Evolutionary conservation across 2,329 filamentous ascomycete species (phyloP).

Genomic region (Colletotrichum acutatum): DNA sequence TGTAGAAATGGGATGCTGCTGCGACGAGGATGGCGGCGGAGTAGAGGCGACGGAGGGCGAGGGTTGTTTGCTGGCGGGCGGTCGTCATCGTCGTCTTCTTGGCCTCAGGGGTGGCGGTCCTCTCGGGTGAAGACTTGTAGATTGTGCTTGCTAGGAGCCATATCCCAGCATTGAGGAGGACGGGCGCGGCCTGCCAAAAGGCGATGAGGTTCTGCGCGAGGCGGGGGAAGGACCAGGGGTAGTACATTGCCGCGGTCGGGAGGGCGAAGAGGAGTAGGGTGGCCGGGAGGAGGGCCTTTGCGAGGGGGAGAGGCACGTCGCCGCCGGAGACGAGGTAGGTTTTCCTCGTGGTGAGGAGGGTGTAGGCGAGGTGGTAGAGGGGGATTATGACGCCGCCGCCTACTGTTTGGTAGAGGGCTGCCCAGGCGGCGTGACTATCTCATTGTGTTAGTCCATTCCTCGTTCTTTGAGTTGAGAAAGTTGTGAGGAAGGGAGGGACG

Average conservation of each 20-base stretch:
- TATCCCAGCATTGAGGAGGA: neutral
- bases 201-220: neutral
- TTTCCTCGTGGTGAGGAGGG: neutral
- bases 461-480: too few relatives aligned
- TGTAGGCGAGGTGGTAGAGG: neutral
- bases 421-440: neutral
- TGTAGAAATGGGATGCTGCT: neutral
- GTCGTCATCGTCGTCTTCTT: too few relatives aligned
- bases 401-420: neutral
- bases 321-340: neutral
- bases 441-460: neutral
- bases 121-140: neutral
- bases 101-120: too few relatives aligned
- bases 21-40: neutral
- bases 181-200: neutral
- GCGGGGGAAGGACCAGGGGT: neutral
- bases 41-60: neutral
- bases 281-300: neutral
- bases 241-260: neutral
- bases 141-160: neutral
- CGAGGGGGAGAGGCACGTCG: neutral
- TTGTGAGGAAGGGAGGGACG: too few relatives aligned
- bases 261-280: neutral
- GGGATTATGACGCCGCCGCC: neutral
- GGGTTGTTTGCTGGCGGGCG: too few relatives aligned